Evolutionary conservation across 2,329 filamentous ascomycete species (phyloP).

Genomic region (Sporothrix protearum): DNA sequence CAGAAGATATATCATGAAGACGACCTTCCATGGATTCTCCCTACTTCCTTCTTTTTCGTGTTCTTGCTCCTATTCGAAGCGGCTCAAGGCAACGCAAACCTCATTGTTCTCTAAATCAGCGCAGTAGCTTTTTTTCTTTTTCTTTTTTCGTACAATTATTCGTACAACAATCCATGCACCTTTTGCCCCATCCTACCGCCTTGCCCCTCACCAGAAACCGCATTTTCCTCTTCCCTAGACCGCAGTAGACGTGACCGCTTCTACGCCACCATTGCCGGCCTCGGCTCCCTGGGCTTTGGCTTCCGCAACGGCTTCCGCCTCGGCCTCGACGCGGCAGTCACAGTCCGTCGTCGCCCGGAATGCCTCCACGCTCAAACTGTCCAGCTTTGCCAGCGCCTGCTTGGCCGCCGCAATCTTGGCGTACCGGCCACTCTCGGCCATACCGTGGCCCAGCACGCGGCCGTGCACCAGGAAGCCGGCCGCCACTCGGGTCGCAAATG

Average conservation of each 20-base stretch:
- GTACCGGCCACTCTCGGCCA: slow-evolving; percentile 63
- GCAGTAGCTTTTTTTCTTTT: not conserved
- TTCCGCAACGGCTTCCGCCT: slow-evolving; percentile 14
- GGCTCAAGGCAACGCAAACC: not conserved
- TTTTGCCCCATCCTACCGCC: not conserved
- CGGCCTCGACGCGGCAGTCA: slow-evolving; percentile 48
- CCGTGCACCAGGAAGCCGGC: slow-evolving; percentile 76
- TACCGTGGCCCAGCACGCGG: slow-evolving; percentile 58
- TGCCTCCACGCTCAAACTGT: slow-evolving; percentile 47
- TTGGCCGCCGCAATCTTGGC: slow-evolving; percentile 68
- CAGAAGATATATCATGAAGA: slow-evolving; percentile 13
- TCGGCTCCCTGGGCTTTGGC: not conserved
- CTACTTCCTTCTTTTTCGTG: slow-evolving; percentile 1
- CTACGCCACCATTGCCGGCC: not conserved
- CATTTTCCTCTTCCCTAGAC: not conserved
- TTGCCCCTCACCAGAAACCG: not conserved
- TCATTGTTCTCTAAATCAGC: not conserved
- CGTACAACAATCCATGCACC: not conserved
- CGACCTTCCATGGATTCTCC: slow-evolving; percentile 10
- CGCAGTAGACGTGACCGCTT: not conserved
- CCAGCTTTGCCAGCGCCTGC: slow-evolving; percentile 50
- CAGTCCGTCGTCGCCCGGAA: slow-evolving; percentile 63
- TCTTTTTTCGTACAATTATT: not conserved
- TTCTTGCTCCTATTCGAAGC: not conserved
- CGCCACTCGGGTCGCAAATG: slow-evolving; percentile 47